These are phyloP conservation scores for Narthecium ossifragum DNA, from an alignment of 106 monocot genomes.

Conservation along the genomic window DNA sequence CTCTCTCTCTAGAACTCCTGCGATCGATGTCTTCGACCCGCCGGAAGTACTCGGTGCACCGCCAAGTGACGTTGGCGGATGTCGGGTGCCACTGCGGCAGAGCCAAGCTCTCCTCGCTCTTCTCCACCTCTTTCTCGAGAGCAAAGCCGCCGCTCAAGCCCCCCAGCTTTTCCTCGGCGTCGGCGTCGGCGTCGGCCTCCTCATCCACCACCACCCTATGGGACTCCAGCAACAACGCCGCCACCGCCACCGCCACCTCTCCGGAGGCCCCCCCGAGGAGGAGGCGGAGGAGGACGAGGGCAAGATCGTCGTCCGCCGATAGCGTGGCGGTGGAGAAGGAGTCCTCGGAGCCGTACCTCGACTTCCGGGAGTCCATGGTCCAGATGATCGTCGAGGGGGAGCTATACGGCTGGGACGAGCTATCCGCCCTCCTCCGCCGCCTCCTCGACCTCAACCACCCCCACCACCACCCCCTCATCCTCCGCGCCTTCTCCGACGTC, in stretches of 20 bases:
- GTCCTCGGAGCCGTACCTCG: slow-evolving; percentile 14
- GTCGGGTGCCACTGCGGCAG: slow-evolving; percentile 24
- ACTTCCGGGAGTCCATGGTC: slow-evolving; percentile 20
- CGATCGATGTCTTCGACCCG: neutral
- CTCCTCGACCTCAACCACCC: slow-evolving; percentile 25
- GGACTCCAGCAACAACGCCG: neutral
- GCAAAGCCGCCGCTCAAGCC: neutral
- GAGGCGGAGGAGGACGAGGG: neutral
- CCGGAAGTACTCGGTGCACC: slow-evolving; percentile 14
- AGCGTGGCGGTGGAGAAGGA: slow-evolving; percentile 24
- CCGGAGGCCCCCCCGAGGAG: neutral
- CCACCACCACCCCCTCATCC: slow-evolving; percentile 28
- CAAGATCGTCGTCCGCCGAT: neutral
- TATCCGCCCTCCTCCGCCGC: slow-evolving; percentile 10
- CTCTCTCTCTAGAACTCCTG: neutral
- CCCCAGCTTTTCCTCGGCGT: neutral
- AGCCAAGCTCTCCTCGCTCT: slow-evolving; percentile 21
- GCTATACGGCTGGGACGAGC: slow-evolving; percentile 20
- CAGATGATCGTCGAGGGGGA: slow-evolving; percentile 28
- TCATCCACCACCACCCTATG: neutral
- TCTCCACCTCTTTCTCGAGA: slow-evolving; percentile 1
- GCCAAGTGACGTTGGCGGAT: slow-evolving; percentile 14
- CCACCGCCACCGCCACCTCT: neutral
- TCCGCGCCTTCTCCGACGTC: slow-evolving; percentile 40
- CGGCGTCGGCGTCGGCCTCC: slow-evolving; percentile 1